Conservation (phyloP, 2,329 filamentous ascomycete genomes). For the Verticillium albo-atrum region DNA sequence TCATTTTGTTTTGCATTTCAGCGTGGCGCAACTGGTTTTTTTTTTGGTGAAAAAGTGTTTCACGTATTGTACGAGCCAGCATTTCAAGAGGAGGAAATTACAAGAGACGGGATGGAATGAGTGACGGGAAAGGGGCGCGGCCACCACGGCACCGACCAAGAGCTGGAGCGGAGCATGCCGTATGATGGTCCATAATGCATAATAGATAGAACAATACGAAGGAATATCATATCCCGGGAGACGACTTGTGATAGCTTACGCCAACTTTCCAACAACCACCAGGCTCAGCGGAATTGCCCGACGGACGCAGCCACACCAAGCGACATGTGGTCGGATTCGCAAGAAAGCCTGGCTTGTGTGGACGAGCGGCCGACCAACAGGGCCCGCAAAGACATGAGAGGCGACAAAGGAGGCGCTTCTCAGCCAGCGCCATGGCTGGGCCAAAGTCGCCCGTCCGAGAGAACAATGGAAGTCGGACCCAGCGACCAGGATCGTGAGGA, state of each 20-base stretch:
- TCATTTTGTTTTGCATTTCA: not conserved
- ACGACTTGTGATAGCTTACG: not conserved
- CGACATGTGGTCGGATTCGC: too few species aligned
- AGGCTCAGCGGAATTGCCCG: too few species aligned
- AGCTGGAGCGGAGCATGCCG: conserved; percentile 29
- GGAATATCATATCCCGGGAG: not conserved
- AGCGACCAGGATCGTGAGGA: too few species aligned
- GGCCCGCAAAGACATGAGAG: too few species aligned
- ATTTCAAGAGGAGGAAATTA: not conserved
- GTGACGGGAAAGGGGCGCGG: conserved; percentile 1
- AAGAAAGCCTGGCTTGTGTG: too few species aligned
- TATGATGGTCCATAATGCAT: conserved; percentile 8
- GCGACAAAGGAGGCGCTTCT: too few species aligned
- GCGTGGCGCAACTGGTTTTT: not conserved
- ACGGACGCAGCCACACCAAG: too few species aligned
- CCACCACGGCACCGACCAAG: conserved; percentile 28
- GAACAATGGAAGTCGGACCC: too few species aligned
- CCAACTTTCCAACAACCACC: not conserved
- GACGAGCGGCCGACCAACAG: too few species aligned
- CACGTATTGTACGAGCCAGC: not conserved
- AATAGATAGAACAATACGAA: conserved; percentile 8
- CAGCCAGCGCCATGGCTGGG: too few species aligned
- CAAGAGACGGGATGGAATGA: not conserved
- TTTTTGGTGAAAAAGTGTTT: not conserved
- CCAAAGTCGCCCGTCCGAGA: too few species aligned